A percentile compares a stretch with the other conserved stretches of the same genome.
These are phyloP conservation scores for Podospora pseudopauciseta DNA, from an alignment of 495 filamentous ascomycete species.

Conservation along the genomic window DNA sequence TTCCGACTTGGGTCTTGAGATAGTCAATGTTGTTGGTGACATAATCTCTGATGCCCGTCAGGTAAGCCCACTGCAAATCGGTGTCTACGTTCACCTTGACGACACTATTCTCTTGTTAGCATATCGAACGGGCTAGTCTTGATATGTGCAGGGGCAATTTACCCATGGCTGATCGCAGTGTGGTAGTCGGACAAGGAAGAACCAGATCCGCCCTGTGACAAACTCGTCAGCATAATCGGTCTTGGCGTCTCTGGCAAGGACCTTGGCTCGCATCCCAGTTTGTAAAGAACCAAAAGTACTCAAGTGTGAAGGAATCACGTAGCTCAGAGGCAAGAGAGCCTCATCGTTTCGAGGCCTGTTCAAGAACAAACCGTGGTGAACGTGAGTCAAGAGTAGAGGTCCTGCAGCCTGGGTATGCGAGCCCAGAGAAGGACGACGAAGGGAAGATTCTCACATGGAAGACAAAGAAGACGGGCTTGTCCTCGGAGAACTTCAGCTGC, in stretches of 20 bases:
- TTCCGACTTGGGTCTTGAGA: conserved; percentile 77
- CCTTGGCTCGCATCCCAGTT: too few relatives aligned
- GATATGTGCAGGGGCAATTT: not conserved
- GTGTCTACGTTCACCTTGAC: conserved; percentile 97
- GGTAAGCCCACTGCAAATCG: conserved; percentile 82
- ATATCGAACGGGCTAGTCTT: not conserved
- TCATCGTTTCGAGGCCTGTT: too few relatives aligned
- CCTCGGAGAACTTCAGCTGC: conserved; percentile 56
- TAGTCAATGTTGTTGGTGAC: conserved; percentile 94
- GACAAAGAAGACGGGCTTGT: conserved; percentile 95
- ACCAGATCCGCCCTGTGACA: conserved; percentile 68
- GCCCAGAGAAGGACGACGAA: too few relatives aligned
- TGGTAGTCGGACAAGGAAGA: conserved; percentile 83
- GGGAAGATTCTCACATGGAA: conserved; percentile 59
- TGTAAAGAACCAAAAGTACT: too few relatives aligned
- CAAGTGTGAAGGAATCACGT: too few relatives aligned
- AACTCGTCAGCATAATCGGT: too few relatives aligned
- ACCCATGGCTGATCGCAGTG: conserved; percentile 65
- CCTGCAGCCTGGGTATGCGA: too few relatives aligned
- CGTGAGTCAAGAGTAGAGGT: too few relatives aligned
- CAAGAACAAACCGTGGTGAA: too few relatives aligned
- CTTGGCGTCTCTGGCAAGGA: too few relatives aligned
- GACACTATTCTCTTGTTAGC: conserved; percentile 60
- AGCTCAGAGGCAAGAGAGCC: too few relatives aligned
- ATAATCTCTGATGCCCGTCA: conserved; percentile 63